Evolutionary conservation across 1,284 basidiomycete genomes (phyloP), one percentile per base, ranked within the genome.

Genomic region (Coniferiporia sulphurascens): DNA sequence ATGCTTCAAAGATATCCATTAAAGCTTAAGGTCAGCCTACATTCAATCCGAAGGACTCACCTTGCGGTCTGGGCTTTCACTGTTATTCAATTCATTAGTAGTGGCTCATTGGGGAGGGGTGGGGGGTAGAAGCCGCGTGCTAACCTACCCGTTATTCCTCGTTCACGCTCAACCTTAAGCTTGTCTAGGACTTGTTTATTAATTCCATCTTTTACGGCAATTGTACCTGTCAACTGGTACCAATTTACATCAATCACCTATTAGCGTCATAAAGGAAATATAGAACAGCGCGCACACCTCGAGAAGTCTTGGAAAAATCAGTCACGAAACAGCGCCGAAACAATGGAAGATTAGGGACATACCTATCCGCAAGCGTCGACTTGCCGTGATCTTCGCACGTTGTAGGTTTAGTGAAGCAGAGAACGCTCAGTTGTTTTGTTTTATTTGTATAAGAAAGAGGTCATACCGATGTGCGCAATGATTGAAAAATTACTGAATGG

Each of bases 101-200:
- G n/a, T 13, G 12, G n/a, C 27, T 48, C 32, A 13, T 5, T 32
- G 4, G 38, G 15, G 32, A 19, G 19, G 7, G 48, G 34, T 44
- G 59, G 36, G 46, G 15, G 32, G 46, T 32, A 54, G n/a, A 59
- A 41, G 19, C n/a, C 5, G 15, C 45, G 13, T 8, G 35, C 21
- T 58, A 32, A 70, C 76, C 69, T 69, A 87, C 93, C 92, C 46
- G 93, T 95, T 57, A 95, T 96, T 34, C 94, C 96, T 48, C 96
- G 82, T 72, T 99, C 96, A 55, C 93, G 79, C 71, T 99, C 95
- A 1, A 99, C 95, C 71, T 98, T 98, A 58, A 99, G 81, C 69
- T 95, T 97, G 72, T 97, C 94, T 44, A 97, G 72, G n/a, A 96
- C 91, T 70, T 97, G 94, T 64, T 91, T 85, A 66, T 93, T 94